Base-by-base conservation (phyloP, 306 rosid species). In the Dalbergia oliveri region DNA sequence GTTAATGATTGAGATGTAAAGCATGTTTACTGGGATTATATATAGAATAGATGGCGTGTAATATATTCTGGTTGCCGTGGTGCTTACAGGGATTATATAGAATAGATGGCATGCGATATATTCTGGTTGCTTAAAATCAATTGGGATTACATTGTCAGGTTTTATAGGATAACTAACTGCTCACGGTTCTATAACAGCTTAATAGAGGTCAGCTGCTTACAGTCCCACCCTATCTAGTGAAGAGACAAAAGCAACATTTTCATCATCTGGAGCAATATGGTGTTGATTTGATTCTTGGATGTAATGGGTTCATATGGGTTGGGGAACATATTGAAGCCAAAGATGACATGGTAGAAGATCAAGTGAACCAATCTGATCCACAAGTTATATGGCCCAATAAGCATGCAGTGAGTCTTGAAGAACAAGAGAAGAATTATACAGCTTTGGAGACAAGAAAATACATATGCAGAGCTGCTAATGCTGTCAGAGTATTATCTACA, bases 171-270 rank as follows among this genome's bases (percentile, higher is more conserved):
- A 64, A 58, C 65, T 78, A 6, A 65, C 37, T 76, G 49, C 21
- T 72, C 35, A 65, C 13, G 16, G 43, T 74, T 75, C 39, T 64
- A 39, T 80, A 47, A 47, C 97, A 93, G 97, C 97, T 93, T 73
- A 89, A 79, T 71, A 90, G 90, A 83, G 99, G 99, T 65, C 98
- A 95, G 76, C 59, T 95, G 84, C 89, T 95, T 14, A 84, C 86
- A 3, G 88, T 91, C 43, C 68, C 97, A 15, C 91, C 99, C 43
- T 93, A 93, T 80, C 85, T 93, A 62, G 92, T 91, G 80, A 95
- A 93, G 94, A 91, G 94, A 84, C 91, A 93, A 45, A 93, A 95
- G 60, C 99, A 89, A 54, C 98, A 95, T 87, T 93, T 93, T 77
- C 98, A 95, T 84, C 86, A 90, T 86, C 79, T 93, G 50, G 96